Conservation (phyloP, 441 rosid species). For the Macaranga tanarius region DNA sequence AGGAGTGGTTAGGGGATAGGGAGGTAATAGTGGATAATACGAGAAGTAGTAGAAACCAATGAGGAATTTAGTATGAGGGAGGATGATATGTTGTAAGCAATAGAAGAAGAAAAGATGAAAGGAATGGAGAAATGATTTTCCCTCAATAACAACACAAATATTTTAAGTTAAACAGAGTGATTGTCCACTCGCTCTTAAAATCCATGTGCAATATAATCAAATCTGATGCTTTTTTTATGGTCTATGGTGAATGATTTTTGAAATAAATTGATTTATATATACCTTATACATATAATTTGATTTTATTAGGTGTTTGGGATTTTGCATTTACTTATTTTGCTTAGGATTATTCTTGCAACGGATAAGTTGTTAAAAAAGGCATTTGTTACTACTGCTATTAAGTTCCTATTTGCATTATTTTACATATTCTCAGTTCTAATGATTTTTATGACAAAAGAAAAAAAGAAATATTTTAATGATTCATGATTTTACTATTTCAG, state of each 20-base stretch:
- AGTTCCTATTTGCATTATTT: too few species aligned
- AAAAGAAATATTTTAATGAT: slow-evolving; percentile 60
- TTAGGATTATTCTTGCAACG: slow-evolving; percentile 72
- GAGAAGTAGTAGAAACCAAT: too few species aligned
- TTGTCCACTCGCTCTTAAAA: slow-evolving; percentile 47
- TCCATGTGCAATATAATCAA: slow-evolving; percentile 36
- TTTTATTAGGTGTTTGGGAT: slow-evolving; percentile 56
- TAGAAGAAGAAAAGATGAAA: too few species aligned
- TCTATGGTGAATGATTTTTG: neutral
- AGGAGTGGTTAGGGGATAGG: too few species aligned
- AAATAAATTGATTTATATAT: neutral
- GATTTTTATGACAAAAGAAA: too few species aligned
- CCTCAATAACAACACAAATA: too few species aligned
- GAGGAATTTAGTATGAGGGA: too few species aligned
- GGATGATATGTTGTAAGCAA: too few species aligned
- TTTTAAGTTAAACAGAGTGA: too few species aligned
- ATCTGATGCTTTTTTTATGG: neutral
- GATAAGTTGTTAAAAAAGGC: slow-evolving; percentile 74
- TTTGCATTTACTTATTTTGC: slow-evolving; percentile 69
- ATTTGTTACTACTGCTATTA: slow-evolving; percentile 75
- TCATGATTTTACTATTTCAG: slow-evolving; percentile 61
- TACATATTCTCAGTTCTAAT: slow-evolving; percentile 92
- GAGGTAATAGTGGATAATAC: too few species aligned
- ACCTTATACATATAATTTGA: too few species aligned
- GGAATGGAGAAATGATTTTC: too few species aligned